A percentile compares a stretch with the other conserved stretches of the same genome.
These are phyloP conservation scores for Gossypium gossypioides DNA, from an alignment of 441 rosid species.

Conservation along the genomic window DNA sequence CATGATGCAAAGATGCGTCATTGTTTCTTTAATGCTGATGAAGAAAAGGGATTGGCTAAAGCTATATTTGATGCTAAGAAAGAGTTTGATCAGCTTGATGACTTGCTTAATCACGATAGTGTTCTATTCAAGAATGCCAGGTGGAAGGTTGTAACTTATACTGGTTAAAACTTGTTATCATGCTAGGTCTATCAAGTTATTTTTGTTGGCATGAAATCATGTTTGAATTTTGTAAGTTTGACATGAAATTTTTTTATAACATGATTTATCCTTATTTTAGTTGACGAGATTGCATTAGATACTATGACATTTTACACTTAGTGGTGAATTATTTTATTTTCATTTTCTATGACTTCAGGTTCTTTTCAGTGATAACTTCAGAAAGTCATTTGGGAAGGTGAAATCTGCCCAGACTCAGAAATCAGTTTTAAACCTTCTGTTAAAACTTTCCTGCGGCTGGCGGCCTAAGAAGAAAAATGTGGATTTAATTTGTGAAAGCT, in stretches of 20 bases:
- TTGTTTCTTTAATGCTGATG: conserved; percentile 39
- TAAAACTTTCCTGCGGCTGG: conserved; percentile 42
- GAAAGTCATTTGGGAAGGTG: conserved; percentile 32
- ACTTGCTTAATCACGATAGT: conserved; percentile 29
- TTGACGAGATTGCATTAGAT: background rate
- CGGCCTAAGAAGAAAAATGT: conserved; percentile 27
- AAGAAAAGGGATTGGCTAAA: conserved; percentile 30
- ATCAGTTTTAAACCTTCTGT: conserved; percentile 19
- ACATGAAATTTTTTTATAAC: background rate
- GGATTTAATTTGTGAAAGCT: conserved; percentile 19
- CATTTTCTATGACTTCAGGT: conserved; percentile 22
- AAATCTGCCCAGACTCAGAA: conserved; percentile 17
- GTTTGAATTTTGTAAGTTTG: background rate
- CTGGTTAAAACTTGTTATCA: background rate
- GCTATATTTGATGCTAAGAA: conserved; percentile 27
- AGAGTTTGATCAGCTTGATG: conserved; percentile 29
- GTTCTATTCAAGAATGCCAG: conserved; percentile 25
- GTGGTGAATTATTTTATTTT: background rate
- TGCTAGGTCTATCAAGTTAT: background rate
- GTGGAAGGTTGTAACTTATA: conserved; percentile 35
- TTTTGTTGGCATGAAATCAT: background rate
- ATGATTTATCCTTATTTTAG: background rate
- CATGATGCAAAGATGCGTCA: conserved; percentile 29
- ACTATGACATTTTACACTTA: background rate
- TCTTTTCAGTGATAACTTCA: conserved; percentile 31